A percentile compares a stretch with the other conserved stretches of the same genome.
Conservation (phyloP, 495 filamentous ascomycete genomes). For the Parmelia sp. region DNA sequence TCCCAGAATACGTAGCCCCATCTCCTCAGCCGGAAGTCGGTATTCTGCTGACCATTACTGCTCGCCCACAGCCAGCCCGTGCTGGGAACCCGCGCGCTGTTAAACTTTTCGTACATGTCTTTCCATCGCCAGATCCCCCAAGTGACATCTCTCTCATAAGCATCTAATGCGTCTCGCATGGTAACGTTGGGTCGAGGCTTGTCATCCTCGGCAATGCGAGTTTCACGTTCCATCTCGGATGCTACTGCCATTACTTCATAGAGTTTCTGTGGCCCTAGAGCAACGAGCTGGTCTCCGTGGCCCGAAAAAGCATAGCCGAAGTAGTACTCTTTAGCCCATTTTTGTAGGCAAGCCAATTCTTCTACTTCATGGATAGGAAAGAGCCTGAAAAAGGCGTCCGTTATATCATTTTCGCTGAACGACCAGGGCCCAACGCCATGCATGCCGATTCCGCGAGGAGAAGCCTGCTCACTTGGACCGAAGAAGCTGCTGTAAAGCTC, state of each 20-base stretch:
- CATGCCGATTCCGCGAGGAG: neutral
- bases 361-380: slow-evolving; percentile 9
- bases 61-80: slow-evolving; percentile 5
- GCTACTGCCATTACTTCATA: neutral
- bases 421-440: neutral
- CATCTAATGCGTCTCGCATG: neutral
- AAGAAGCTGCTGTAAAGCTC: neutral
- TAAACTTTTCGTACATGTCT: neutral
- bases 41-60: slow-evolving; percentile 1
- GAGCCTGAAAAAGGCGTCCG: neutral
- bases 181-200: neutral
- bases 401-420: neutral
- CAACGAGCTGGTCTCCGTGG: neutral
- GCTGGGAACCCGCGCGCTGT: slow-evolving; percentile 5
- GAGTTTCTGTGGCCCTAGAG: neutral
- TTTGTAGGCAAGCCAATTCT: slow-evolving; percentile 2
- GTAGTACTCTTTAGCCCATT: neutral
- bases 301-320: neutral
- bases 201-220: neutral
- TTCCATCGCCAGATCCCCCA: neutral
- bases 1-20: slow-evolving; percentile 8
- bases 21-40: neutral
- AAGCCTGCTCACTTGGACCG: neutral
- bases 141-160: neutral
- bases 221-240: neutral